Evolutionary conservation across 2,329 filamentous ascomycete species (phyloP), one percentile per base, ranked within the genome.

Genomic region (Alternaria triticimaculans): DNA sequence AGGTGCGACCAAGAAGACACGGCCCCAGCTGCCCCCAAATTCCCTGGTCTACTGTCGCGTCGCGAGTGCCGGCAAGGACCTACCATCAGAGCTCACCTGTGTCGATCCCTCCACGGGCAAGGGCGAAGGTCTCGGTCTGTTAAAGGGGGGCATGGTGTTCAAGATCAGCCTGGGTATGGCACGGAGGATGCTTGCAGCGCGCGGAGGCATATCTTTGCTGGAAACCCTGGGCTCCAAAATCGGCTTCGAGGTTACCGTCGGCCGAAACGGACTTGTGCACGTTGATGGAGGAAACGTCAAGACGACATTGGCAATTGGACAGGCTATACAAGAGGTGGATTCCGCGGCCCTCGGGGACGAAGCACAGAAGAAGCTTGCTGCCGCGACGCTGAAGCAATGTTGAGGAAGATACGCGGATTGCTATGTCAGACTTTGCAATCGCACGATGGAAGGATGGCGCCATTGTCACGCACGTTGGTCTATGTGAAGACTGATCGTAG

Each of bases 241-340:
- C 14, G 89, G 92, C 20, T 99, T 98, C 78, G 96, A 99, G 84
- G 92, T 96, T 63, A 95, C 95, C 0, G 92, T 97, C 9, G 96
- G 96, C 18, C 88, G 93, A 75, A 99, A 99, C 80, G 96, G 96
- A 44, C 90, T 89, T 78, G 87, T 98, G 21, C 98, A 96, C 94
- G 92, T 98, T 14, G 90, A 95, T 75, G 94, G 91, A 69, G 92
- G 91, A 26, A 91, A 85, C 65, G 82, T 90, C 41, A 91, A 87
- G 81, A 89, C 89, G 30, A 90, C 94, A 8, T 83, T 97, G 65
- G 87, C 89, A 1, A 92, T 98, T 60, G 95, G 94, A 1, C 88
- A 88, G 70, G 92, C 93, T 46, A 83, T 99, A 51, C 86, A 87
- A 72, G 88, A 92, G 76, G 91, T 90, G n/a, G 94, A 98, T 77